These are phyloP conservation scores for Plectranthus barbatus DNA, from an alignment of 257 asterid species.

Conservation along the genomic window DNA sequence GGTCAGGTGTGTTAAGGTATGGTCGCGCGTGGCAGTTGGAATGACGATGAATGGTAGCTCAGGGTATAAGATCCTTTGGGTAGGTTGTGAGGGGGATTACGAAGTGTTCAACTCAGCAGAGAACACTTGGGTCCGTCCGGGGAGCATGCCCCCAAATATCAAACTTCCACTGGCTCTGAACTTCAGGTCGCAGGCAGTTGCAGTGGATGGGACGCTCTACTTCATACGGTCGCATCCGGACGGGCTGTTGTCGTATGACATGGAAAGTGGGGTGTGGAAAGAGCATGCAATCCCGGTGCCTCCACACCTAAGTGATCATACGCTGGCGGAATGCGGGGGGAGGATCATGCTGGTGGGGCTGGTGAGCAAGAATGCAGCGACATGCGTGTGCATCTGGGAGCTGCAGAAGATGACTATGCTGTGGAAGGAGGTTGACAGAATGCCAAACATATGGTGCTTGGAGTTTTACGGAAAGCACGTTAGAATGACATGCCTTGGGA, in stretches of 20 bases:
- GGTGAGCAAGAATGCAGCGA: slow-evolving; percentile 85
- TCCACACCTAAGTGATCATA: slow-evolving; percentile 48
- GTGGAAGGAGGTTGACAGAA: slow-evolving; percentile 99
- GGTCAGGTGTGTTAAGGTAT: slow-evolving; percentile 61
- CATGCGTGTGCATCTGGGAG: slow-evolving; percentile 97
- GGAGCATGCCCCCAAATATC: slow-evolving; percentile 49
- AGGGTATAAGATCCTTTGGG: slow-evolving; percentile 67
- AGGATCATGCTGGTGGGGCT: slow-evolving; percentile 87
- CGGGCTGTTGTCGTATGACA: slow-evolving; percentile 68
- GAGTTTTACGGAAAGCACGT: slow-evolving; percentile 98
- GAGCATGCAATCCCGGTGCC: slow-evolving; percentile 69
- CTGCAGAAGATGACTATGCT: slow-evolving; percentile 90
- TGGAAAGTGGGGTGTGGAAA: slow-evolving; percentile 56
- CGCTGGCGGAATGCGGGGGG: slow-evolving; percentile 74
- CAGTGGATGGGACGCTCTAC: slow-evolving; percentile 43
- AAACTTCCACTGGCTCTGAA: slow-evolving; percentile 75
- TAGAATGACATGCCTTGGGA: slow-evolving; percentile 91
- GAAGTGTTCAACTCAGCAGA: slow-evolving; percentile 61
- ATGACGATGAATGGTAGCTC: slow-evolving; percentile 50
- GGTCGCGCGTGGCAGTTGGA: slow-evolving; percentile 92
- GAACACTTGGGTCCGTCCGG: slow-evolving; percentile 68
- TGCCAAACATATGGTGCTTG: slow-evolving; percentile 99
- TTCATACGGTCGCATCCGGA: slow-evolving; percentile 86
- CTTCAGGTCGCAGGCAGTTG: slow-evolving; percentile 77
- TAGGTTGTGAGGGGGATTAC: slow-evolving; percentile 76